Base-by-base conservation (phyloP, 2,329 filamentous ascomycete species). In the Monosporascus sp. region DNA sequence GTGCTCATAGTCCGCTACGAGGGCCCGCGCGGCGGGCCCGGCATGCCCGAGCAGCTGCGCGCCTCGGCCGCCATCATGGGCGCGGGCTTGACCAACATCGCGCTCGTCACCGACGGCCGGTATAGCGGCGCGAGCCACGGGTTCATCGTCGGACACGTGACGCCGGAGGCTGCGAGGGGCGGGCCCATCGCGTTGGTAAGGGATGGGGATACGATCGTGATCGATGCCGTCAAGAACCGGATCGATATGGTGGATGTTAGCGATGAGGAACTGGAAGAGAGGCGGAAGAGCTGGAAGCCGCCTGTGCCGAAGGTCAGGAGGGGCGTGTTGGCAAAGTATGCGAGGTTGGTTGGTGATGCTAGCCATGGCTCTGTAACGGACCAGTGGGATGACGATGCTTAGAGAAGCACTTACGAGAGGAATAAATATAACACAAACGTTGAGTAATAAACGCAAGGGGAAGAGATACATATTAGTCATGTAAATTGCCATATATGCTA, bases 1-100 rank as follows among this genome's bases (percentile, higher is more conserved):
- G 93, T 97, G 20, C 76, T 97, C 27, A 85, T 97, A 35, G 91
- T 97, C 51, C 86, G 93, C 22, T 97, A 97, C 68, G 93, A 97
- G 69, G 93, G 93, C 0, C 93, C 93, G 14, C 92, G 90, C 68
- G 93, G 93, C 57, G 93, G 93, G 0, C 93, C 93, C 0, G 93
- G 93, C 44, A 97, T 97, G 93, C 93, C 92, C 2, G 93, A 97
- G 72, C 91, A 96, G 72, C 80, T 97, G 45, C 91, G 88, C 68
- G 89, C 93, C 11, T 88, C 84, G 54, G 91, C 91, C 0, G 90
- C 92, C 19, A 89, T 97, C 61, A 96, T 96, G 88, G 93, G 93
- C 48, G 93, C 93, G 0, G 88, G 88, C 14, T 77, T 97, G 50
- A 89, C 78, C 50, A 96, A 96, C 64, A 83, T 97, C 8, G 92